Base-by-base conservation (phyloP, 2,329 filamentous ascomycete species). In the Cucurbitaria berberidis region DNA sequence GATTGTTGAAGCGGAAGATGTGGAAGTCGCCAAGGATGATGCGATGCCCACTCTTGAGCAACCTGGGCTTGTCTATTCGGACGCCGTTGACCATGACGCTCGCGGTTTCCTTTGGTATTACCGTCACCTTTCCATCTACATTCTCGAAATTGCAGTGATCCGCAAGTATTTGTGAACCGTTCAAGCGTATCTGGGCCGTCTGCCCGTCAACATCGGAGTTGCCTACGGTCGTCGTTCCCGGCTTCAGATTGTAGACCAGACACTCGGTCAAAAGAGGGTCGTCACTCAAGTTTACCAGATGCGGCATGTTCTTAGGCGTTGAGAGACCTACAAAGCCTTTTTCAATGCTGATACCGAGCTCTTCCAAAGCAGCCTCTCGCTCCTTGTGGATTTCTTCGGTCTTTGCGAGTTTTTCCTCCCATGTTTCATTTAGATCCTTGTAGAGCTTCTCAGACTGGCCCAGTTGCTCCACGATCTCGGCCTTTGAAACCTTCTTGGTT, bases 351-450 rank as follows among this genome's bases (percentile, higher is more conserved):
- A 99, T 98, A 61, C 95, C 95, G 38, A 99, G 84, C 74, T 99
- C 95, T 78, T 99, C 95, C 40, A 99, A 80, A 9, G 95, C 95
- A 42, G 92, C 87, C 76, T 99, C 95, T 63, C 95, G 87, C 76
- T 99, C 95, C 73, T 96, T 97, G 80, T 99, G 95, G 49, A 99
- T 98, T 64, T 93, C 87, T 74, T 99, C 95, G 0, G 95, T 99
- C 78, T 96, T 97, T 60, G 86, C 84, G 57, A 99, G 79, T 76
- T 98, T 98, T 78, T 99, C 86, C 78, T 99, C 95, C 95, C 95
- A 99, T 0, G 95, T 99, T 77, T 99, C 93, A 69, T 99, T 99
- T 48, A 99, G 84, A 73, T 99, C 95, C 44, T 89, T 88, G 69
- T 98, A 90, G 18, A 99, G 84, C 77, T 99, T 99, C 77, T 99